These are phyloP conservation scores for Schwanniomyces occidentalis DNA, from an alignment of 805 yeast species.

Conservation along the genomic window DNA sequence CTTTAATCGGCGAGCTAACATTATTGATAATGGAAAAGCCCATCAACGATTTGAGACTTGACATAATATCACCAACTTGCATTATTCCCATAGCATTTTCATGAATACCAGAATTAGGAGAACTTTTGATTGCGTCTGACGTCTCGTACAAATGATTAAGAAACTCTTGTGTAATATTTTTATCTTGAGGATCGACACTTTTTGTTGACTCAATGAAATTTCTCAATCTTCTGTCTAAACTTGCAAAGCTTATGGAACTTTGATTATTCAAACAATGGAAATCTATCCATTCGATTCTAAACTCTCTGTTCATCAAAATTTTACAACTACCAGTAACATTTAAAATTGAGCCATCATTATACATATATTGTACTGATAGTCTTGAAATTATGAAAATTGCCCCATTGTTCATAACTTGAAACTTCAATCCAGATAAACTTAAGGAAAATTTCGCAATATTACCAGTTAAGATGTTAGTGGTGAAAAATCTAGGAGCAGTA, in stretches of 20 bases:
- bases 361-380: slow-evolving; percentile 36
- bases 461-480: slow-evolving; percentile 51
- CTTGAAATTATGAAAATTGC: slow-evolving; percentile 34
- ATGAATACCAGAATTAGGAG: slow-evolving; percentile 62
- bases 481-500: slow-evolving; percentile 64
- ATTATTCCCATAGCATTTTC: slow-evolving; percentile 66
- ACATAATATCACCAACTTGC: slow-evolving; percentile 79
- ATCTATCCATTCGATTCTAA: slow-evolving; percentile 74
- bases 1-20: slow-evolving; percentile 53
- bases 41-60: slow-evolving; percentile 67
- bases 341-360: slow-evolving; percentile 70
- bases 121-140: slow-evolving; percentile 46
- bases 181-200: slow-evolving; percentile 9
- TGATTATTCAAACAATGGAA: slow-evolving; percentile 39
- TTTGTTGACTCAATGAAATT: slow-evolving; percentile 11
- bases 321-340: slow-evolving; percentile 61
- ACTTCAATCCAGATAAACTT: slow-evolving; percentile 36
- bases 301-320: slow-evolving; percentile 59
- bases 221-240: slow-evolving; percentile 29
- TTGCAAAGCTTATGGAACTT: slow-evolving; percentile 22
- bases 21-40: slow-evolving; percentile 50
- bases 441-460: slow-evolving; percentile 26
- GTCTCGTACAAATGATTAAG: slow-evolving; percentile 19
- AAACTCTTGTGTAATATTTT: slow-evolving; percentile 17
- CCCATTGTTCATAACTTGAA: slow-evolving; percentile 42